A percentile compares a stretch with the other conserved stretches of the same genome.
phyloP scores from a whole-genome alignment of 2,329 filamentous ascomycete genomes.

The Alternaria metachromatica region DNA sequence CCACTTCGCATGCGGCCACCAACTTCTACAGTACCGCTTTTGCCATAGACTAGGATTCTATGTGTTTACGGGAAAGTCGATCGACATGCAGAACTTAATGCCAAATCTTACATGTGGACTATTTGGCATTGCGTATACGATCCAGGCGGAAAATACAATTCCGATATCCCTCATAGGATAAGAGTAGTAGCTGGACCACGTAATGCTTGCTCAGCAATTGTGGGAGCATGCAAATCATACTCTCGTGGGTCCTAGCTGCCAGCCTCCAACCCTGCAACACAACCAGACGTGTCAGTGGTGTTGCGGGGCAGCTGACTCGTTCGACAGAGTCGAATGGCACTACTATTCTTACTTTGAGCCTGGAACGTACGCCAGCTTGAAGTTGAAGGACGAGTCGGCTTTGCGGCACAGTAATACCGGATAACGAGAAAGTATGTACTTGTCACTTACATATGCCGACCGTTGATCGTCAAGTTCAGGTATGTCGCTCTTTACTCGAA shows the following conservation, averaged over 20 bases:
- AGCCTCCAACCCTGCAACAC: constrained; percentile 3
- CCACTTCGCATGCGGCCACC: not conserved
- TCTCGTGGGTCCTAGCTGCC: constrained; percentile 1
- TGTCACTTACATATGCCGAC: not conserved
- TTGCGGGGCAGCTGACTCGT: constrained; percentile 12
- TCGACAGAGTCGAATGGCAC: not conserved
- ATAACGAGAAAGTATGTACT: not conserved
- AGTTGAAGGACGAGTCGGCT: not conserved
- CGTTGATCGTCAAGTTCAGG: not conserved
- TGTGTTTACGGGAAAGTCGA: not conserved
- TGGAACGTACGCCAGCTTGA: not conserved
- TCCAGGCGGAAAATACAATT: not conserved
- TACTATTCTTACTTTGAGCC: constrained; percentile 2
- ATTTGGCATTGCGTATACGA: not conserved
- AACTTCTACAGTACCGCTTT: not conserved
- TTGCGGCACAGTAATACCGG: not conserved
- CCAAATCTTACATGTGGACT: not conserved
- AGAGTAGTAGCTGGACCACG: not conserved
- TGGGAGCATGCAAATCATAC: not conserved
- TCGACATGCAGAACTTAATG: not conserved
- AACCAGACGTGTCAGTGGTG: constrained; percentile 4
- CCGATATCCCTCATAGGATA: not conserved
- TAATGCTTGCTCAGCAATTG: not conserved
- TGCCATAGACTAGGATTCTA: not conserved
- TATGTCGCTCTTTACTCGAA: constrained; percentile 2